These are phyloP conservation scores for Pyrenophora graminea DNA, from an alignment of 2,329 filamentous ascomycete species.

Conservation along the genomic window DNA sequence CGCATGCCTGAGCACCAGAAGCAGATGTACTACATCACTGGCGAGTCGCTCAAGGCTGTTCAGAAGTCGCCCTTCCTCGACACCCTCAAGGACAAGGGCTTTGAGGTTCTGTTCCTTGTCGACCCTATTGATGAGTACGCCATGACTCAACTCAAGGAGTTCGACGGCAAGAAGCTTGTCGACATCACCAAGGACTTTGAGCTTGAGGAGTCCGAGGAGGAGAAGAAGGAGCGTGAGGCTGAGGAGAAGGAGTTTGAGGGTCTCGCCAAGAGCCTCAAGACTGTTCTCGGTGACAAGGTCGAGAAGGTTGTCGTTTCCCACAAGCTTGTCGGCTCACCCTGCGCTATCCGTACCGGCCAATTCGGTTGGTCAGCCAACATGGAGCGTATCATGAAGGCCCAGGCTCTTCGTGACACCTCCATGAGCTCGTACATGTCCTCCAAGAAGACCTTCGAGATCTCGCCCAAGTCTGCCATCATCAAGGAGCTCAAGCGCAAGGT, in stretches of 20 bases:
- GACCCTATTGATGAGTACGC: conserved; percentile 99
- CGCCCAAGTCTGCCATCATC: conserved; percentile 96
- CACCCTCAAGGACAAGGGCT: conserved; percentile 97
- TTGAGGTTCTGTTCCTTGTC: conserved; percentile 98
- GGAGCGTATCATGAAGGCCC: conserved; percentile 99
- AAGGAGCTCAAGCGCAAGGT: conserved; percentile 99
- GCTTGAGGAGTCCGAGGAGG: conserved; percentile 98
- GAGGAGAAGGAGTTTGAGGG: conserved; percentile 98
- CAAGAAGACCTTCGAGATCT: conserved; percentile 99
- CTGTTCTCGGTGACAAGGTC: conserved; percentile 97
- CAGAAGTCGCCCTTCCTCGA: conserved; percentile 98
- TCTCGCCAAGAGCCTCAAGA: conserved; percentile 97
- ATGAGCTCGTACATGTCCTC: conserved; percentile 99
- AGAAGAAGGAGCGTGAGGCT: conserved; percentile 93
- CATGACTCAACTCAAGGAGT: conserved; percentile 99
- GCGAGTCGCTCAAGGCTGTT: conserved; percentile 98
- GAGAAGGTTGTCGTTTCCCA: conserved; percentile 99
- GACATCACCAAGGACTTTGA: conserved; percentile 99
- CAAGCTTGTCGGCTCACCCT: conserved; percentile 93
- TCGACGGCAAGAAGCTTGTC: conserved; percentile 99
- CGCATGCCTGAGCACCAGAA: conserved; percentile 99
- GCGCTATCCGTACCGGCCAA: conserved; percentile 98
- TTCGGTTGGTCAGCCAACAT: conserved; percentile 99
- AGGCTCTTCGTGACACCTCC: conserved; percentile 98
- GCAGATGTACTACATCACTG: conserved; percentile 99